Evolutionary conservation across 2,329 filamentous ascomycete genomes (phyloP), one percentile per base, ranked within the genome.

Genomic region (Didymella pomorum): DNA sequence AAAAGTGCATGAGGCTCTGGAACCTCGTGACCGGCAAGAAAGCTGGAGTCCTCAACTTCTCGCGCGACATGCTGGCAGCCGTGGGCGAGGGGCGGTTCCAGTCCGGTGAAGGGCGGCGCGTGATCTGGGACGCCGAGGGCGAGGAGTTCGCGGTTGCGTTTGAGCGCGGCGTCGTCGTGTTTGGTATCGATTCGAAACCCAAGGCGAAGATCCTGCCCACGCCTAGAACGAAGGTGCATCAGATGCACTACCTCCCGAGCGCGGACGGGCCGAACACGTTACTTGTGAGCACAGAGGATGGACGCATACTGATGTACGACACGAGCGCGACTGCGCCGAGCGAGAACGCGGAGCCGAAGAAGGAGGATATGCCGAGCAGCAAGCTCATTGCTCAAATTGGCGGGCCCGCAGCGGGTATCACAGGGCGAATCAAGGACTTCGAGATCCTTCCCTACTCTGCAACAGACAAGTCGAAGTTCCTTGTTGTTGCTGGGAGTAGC

Each of bases 1-100:
- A 99, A 80, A 88, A 87, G 64, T 92, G 89, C 71, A 96, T 99
- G 91, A 83, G 95, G 64, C 78, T 98, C 64, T 99, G 95, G 95
- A 98, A 99, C 72, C 77, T 99, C 63, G 93, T 98, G 65, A 98
- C 94, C 2, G 95, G 93, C 16, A 96, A 94, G 80, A 97, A 97
- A 80, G 93, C 93, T 0, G 92, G 93, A 28, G 93, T 97, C 51
- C 80, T 99, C 67, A 95, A 91, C 74, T 98, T 98, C 75, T 86
- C 85, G 64, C 84, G 86, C 56, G 86, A 89, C 0, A 83, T 95
- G 69, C 81, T 98, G 51, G 82, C 86, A 43, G 87, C 90, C 67
- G 86, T 90, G 11, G 92, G 91, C 44, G 92, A 97, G 79, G 86
- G 88, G 42, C 87, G 87, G 75, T 88, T 89, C 75, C 87, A 88